Base-by-base conservation (phyloP, 2,329 filamentous ascomycete genomes). In the Aureobasidium lini region DNA sequence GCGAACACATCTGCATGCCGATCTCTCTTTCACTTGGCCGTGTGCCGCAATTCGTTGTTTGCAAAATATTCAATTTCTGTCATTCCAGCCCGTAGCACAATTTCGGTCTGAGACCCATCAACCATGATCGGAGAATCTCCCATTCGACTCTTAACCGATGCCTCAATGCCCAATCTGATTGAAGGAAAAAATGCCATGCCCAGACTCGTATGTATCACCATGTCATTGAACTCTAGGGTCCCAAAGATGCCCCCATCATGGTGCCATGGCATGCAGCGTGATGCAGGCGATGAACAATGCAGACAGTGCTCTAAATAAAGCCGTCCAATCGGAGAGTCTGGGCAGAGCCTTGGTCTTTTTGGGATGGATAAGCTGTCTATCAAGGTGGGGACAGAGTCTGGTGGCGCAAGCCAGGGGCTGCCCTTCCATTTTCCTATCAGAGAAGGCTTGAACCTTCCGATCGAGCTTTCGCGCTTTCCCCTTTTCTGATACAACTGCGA, bases 231-330 rank as follows among this genome's bases (percentile, higher is more conserved):
- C 53, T 39, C 9, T 57, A 44, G 53, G 42, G 42, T 57, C 53
- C 53, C 53, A 39, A 13, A 37, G 40, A 57, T 7, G n/a, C n/a
- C 7, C n/a, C n/a, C 15, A 36, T 16, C 9, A 32, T 54, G 37
- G 39, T 42, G 23, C 37, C 49, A 53, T 32, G 52, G 34, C 53
- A 44, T 57, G 52, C 52, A 56, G 52, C 52, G 28, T 42, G 49
- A 39, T 47, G 42, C 54, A 57, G 9, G n/a, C 43, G 43, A 48
- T 48, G 42, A 57, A 56, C 52, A 39, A 57, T 34, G 43, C 43
- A 57, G 43, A 37, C 54, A 47, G 34, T 7, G 13, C 42, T 57
- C 53, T 57, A 57, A 29, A 57, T 57, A 31, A 57, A 57, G 54
- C 34, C 32, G 28, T 32, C 54, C 42, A 57, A 57, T 57, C 54